Base-by-base conservation (phyloP, 164 flowering plant genomes). In the Umbellularia californica region DNA sequence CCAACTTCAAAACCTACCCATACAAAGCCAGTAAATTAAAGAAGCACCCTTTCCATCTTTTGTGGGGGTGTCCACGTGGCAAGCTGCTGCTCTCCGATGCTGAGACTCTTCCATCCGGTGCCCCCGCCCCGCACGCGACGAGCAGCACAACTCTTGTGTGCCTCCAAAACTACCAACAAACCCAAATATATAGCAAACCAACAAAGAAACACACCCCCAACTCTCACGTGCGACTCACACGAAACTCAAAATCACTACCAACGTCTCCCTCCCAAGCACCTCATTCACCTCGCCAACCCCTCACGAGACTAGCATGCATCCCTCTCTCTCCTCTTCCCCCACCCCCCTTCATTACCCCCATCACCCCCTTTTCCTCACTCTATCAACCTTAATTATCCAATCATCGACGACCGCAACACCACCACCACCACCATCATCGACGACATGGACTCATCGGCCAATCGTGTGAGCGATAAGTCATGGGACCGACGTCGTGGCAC, bases 291-390 rank as follows among this genome's bases (percentile, higher is more conserved):
- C 77, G 87, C 88, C 81, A 80, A 79, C 83, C 83, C 80, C 74
- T 86, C 97, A 93, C 90, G 85, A 88, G 84, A 90, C 86, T 82
- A 84, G 85, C 91, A 84, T 90, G 93, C 78, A 28, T 77, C 50
- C 66, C 51, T 33, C 72, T 50, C 28, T 73, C 71, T 74, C 80
- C 68, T 77, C 68, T 77, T 1, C 1, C 27, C 1, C 27, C 72
- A 68, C 68, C 63, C 33, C 73, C 62, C 14, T 41, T 41, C 47
- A 41, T 41, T 28, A 77, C 60, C 77, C 71, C 62, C 76, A 51
- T 62, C 58, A 30, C 41, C 58, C 67, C 23, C 23, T 15, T 51
- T 67, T 52, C 64, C 69, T 25, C 24, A 58, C 20, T 71, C n/a
- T 47, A 65, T 58, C 62, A 64, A 24, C 58, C 24, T 71, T 13